Base-by-base conservation (phyloP, 2,329 filamentous ascomycete species). In the Botryotinia narcissicola region DNA sequence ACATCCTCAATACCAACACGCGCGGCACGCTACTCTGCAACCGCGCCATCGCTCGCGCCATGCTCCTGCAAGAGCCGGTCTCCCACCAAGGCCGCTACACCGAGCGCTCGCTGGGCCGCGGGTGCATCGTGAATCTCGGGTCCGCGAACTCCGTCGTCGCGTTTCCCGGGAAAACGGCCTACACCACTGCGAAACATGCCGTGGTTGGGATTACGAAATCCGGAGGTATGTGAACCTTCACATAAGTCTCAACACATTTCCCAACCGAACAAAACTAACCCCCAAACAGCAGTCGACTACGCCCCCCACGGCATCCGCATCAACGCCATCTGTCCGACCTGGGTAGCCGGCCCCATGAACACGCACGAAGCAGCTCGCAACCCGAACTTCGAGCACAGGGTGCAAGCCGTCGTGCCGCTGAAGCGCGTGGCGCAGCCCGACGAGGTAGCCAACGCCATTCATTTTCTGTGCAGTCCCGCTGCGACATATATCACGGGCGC, bases 381-480 rank as follows among this genome's bases (percentile, higher is more conserved):
- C 32, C 66, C 66, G 7, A 25, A 73, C 20, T 54, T 73, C 32
- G 44, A 42, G 5, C 35, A 54, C 5, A 9, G 61, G 35, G 35
- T 73, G 8, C 32, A 68, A 16, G 48, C 48, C 37, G 71, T 37
- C 40, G 62, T 69, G n/a, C 71, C 63, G 9, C 42, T 68, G 22
- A 57, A 64, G 37, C 32, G 71, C 14, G 68, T 73, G 37, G 71
- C 71, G 16, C 22, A 42, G 6, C 83, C 85, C 0, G 84, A 86
- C 61, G 86, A 87, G 75, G 82, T 87, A 72, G 85, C 86, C 0
- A 81, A 83, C 66, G 80, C 81, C 0, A 83, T 86, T 40, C 80
- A 79, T 0, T 86, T 84, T 66, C 76, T 86, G 72, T 69, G 68
- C 25, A 73, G 77, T n/a, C 74, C 73, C 14, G 73, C 62, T 25